Conservation (phyloP, 306 rosid species). For the Delonix regia region DNA sequence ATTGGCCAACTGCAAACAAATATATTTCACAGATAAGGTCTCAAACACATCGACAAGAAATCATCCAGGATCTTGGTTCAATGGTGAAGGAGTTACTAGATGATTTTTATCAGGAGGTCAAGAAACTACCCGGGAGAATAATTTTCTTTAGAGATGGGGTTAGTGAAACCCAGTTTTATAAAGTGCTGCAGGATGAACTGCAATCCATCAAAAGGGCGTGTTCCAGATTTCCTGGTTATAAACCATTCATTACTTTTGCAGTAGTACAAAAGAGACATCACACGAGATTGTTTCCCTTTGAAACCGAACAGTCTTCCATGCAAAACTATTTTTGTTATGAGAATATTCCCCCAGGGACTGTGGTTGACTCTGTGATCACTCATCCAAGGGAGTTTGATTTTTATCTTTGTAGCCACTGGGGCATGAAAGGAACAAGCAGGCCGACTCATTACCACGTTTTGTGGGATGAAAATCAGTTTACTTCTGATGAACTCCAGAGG, state of each 20-base stretch:
- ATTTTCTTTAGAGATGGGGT: slow-evolving; percentile 96
- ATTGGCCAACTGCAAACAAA: slow-evolving; percentile 98
- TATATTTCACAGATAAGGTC: slow-evolving; percentile 95
- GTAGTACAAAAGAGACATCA: slow-evolving; percentile 98
- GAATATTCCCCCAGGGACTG: slow-evolving; percentile 92
- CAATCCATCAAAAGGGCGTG: slow-evolving; percentile 77
- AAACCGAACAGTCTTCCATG: slow-evolving; percentile 56
- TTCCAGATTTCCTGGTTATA: slow-evolving; percentile 61
- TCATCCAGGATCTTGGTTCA: slow-evolving; percentile 76
- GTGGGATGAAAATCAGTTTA: slow-evolving; percentile 89
- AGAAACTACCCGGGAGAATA: slow-evolving; percentile 77
- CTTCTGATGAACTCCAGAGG: slow-evolving; percentile 92
- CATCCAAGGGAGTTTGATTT: slow-evolving; percentile 95
- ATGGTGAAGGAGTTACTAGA: slow-evolving; percentile 89
- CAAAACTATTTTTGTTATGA: slow-evolving; percentile 60
- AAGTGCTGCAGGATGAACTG: slow-evolving; percentile 81
- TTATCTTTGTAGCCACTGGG: slow-evolving; percentile 96
- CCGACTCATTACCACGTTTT: slow-evolving; percentile 93
- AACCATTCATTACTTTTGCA: slow-evolving; percentile 79
- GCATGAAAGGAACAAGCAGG: slow-evolving; percentile 94
- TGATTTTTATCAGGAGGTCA: slow-evolving; percentile 75
- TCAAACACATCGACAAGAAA: slow-evolving; percentile 96
- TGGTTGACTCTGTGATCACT: slow-evolving; percentile 93
- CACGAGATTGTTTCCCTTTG: slow-evolving; percentile 86
- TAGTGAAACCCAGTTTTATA: slow-evolving; percentile 91